These are phyloP conservation scores for Pseudocercospora musae DNA, from an alignment of 2,329 filamentous ascomycete genomes.

Conservation along the genomic window DNA sequence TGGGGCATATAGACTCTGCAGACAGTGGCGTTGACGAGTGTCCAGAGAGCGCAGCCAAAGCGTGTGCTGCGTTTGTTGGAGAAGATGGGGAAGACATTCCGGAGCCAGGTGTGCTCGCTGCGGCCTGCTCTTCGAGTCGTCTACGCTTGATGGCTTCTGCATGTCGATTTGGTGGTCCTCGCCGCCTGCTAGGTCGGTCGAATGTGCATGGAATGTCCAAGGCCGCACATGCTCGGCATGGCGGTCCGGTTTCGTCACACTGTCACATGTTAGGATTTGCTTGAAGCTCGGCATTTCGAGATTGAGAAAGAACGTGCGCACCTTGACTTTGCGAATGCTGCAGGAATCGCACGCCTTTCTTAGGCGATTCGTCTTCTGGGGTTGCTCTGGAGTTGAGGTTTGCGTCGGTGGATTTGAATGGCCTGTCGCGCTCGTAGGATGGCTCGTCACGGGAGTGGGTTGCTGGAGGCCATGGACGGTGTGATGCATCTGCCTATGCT, in stretches of 20 bases:
- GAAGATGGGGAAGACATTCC: constrained; percentile 47
- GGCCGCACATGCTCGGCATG: constrained; percentile 62
- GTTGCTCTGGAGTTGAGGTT: constrained; percentile 25
- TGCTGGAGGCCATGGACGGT: constrained; percentile 29
- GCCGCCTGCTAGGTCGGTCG: constrained; percentile 59
- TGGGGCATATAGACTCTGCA: constrained; percentile 68
- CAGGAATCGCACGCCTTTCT: constrained; percentile 42
- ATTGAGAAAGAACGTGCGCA: constrained; percentile 16
- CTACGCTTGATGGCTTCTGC: constrained; percentile 65
- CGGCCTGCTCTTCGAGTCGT: constrained; percentile 43
- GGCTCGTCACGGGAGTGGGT: constrained; percentile 24
- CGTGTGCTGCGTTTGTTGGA: constrained; percentile 53
- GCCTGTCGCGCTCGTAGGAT: constrained; percentile 24
- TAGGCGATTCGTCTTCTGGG: constrained; percentile 37
- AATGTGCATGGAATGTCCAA: constrained; percentile 67
- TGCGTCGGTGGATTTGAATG: constrained; percentile 24
- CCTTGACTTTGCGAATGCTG: constrained; percentile 41
- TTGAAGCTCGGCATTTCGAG: background rate
- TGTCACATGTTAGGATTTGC: constrained; percentile 31
- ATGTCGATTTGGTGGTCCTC: constrained; percentile 64
- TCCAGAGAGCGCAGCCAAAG: constrained; percentile 49
- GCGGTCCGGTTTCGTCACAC: constrained; percentile 65
- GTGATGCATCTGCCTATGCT: constrained; percentile 32
- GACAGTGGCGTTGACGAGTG: constrained; percentile 47
- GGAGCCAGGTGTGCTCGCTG: constrained; percentile 40